A percentile compares a stretch with the other conserved stretches of the same genome.
phyloP scores from a whole-genome alignment of 1,284 basidiomycete genomes.

The Porphyrellus sp. region DNA sequence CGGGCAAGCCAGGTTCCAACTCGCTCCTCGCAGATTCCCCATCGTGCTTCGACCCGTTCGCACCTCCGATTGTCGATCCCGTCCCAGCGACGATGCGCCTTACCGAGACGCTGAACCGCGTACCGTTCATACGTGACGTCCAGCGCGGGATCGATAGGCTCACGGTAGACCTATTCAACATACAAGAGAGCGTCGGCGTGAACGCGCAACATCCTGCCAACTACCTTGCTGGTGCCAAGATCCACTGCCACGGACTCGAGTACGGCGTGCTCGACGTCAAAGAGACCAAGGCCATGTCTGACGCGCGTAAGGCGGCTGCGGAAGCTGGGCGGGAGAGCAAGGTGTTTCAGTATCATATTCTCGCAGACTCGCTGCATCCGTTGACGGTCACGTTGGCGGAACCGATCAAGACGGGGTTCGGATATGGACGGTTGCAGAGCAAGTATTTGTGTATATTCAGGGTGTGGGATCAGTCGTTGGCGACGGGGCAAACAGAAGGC shows the following conservation, averaged over 20 bases:
- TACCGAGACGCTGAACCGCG: slow-evolving; percentile 1
- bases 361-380: slow-evolving; percentile 17
- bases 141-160: slow-evolving; percentile 15
- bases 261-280: slow-evolving; percentile 16
- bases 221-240: slow-evolving; percentile 16
- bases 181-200: slow-evolving; percentile 20
- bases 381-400: slow-evolving; percentile 21
- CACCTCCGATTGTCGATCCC: slow-evolving; percentile 13
- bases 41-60: slow-evolving; percentile 23
- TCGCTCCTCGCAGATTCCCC: slow-evolving; percentile 17
- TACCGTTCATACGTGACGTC: slow-evolving; percentile 13
- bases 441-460: slow-evolving; percentile 20
- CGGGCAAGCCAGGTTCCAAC: slow-evolving; percentile 13
- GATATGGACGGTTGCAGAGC: slow-evolving; percentile 15
- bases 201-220: slow-evolving; percentile 25
- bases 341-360: slow-evolving; percentile 19
- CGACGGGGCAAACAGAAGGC: slow-evolving; percentile 4
- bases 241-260: slow-evolving; percentile 26
- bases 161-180: slow-evolving; percentile 20
- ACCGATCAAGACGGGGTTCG: slow-evolving; percentile 20
- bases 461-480: slow-evolving; percentile 22
- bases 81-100: slow-evolving; percentile 16
- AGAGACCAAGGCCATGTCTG: slow-evolving; percentile 17
- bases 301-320: neutral
- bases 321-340: neutral